Conservation (phyloP, 495 filamentous ascomycete species). For the Trichoderma erinaceum region DNA sequence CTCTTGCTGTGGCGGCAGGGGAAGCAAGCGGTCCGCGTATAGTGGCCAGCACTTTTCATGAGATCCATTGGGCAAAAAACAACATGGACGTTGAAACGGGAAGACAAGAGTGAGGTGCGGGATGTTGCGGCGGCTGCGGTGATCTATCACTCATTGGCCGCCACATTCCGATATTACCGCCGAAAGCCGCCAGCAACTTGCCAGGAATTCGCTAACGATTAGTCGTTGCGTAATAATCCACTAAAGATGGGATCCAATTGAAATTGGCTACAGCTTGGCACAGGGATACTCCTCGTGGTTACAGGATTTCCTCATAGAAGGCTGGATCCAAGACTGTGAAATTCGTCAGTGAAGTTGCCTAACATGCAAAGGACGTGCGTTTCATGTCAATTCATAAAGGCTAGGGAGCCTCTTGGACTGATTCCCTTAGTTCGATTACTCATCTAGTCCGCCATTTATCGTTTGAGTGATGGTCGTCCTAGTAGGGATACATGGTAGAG, state of each 20-base stretch:
- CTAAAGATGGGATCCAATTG: background rate
- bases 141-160: background rate
- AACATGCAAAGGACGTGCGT: too few relatives aligned
- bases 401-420: too few relatives aligned
- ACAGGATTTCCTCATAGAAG: too few relatives aligned
- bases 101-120: background rate
- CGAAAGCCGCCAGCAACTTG: background rate
- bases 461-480: too few relatives aligned
- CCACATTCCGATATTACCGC: background rate
- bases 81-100: background rate
- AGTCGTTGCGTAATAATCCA: background rate
- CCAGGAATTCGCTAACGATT: background rate
- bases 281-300: too few relatives aligned
- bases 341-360: too few relatives aligned
- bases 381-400: too few relatives aligned
- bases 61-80: background rate
- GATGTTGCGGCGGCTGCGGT: background rate
- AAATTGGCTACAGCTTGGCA: too few relatives aligned
- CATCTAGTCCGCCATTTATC: too few relatives aligned
- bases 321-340: too few relatives aligned
- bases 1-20: constrained; percentile 16
- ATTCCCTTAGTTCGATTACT: too few relatives aligned
- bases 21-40: constrained; percentile 15
- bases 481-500: too few relatives aligned
- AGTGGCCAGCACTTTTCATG: background rate